These are phyloP conservation scores for Aureobasidium subglaciale DNA, from an alignment of 2,329 filamentous ascomycete genomes.

Conservation along the genomic window DNA sequence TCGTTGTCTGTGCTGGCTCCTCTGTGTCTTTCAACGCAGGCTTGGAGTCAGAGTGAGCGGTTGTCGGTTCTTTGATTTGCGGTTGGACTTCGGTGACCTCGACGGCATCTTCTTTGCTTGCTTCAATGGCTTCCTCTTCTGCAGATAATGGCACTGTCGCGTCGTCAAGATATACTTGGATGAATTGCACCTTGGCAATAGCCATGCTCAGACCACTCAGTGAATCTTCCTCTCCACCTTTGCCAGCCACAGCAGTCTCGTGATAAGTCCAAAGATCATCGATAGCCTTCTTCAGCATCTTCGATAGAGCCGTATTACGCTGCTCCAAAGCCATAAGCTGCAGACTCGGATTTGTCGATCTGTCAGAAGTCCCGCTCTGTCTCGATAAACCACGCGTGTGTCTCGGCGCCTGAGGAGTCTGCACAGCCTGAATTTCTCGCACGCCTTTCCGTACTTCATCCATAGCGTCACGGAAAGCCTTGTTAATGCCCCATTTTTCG, in stretches of 20 bases:
- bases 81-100: neutral
- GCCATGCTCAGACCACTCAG: constrained; percentile 39
- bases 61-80: constrained; percentile 5
- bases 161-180: constrained; percentile 45
- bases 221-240: constrained; percentile 28
- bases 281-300: constrained; percentile 62
- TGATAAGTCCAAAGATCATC: constrained; percentile 56
- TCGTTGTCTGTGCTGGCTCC: neutral
- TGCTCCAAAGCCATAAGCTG: constrained; percentile 49
- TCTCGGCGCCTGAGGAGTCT: constrained; percentile 27
- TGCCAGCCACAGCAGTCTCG: constrained; percentile 35
- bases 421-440: constrained; percentile 52
- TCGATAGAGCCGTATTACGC: constrained; percentile 60
- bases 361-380: neutral
- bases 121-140: constrained; percentile 32
- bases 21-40: neutral
- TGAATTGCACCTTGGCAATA: constrained; percentile 45
- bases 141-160: constrained; percentile 36
- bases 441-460: constrained; percentile 73
- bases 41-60: neutral
- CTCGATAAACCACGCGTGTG: constrained; percentile 15
- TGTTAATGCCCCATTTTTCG: constrained; percentile 72
- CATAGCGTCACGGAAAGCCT: constrained; percentile 72
- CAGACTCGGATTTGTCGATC: constrained; percentile 30
- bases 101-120: constrained; percentile 10